Base-by-base conservation (phyloP, 495 filamentous ascomycete species). In the Cercophora sp. region DNA sequence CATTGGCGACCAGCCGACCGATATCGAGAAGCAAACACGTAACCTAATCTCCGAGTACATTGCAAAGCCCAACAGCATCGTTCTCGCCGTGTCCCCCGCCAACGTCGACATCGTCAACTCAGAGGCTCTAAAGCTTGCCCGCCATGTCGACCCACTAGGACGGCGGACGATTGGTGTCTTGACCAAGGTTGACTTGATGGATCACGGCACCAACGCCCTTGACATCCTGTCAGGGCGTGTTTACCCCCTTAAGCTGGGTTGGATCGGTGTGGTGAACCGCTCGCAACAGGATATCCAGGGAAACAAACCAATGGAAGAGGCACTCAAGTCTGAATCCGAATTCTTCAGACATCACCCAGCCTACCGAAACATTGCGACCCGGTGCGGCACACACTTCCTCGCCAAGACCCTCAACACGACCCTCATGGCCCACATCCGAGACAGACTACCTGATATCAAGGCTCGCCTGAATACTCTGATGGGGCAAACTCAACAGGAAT, bases 61-160 rank as follows among this genome's bases (percentile, higher is more conserved):
- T 59, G 93, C 93, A 9, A 99, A 99, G 69, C 93, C 93, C 5
- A 99, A 99, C 77, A 97, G 90, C 66, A 96, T 99, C 65, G 85
- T 99, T 58, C 78, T 99, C 27, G 93, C 93, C 41, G 93, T 99
- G 5, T 99, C 93, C 3, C 93, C 93, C 0, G 93, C 93, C 11
- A 99, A 99, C 67, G 94, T 97, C 50, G 93, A 97, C 62, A 81
- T 99, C 58, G 93, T 99, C 68, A 99, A 99, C 70, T 97, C 94
- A 23, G 93, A 99, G 69, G 91, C 93, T 8, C 73, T 99, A 57
- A 99, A 99, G 68, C 87, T 99, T 44, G 93, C 93, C 50, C 82
- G 93, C 18, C 89, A 97, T 81, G 93, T 99, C 40, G 93, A 99
- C 70, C 87, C 93, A 11, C 87, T 96, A 69, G 94, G 93, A 25